Base-by-base conservation (phyloP, 1,139 yeast species). In the Candida sanyaensis region DNA sequence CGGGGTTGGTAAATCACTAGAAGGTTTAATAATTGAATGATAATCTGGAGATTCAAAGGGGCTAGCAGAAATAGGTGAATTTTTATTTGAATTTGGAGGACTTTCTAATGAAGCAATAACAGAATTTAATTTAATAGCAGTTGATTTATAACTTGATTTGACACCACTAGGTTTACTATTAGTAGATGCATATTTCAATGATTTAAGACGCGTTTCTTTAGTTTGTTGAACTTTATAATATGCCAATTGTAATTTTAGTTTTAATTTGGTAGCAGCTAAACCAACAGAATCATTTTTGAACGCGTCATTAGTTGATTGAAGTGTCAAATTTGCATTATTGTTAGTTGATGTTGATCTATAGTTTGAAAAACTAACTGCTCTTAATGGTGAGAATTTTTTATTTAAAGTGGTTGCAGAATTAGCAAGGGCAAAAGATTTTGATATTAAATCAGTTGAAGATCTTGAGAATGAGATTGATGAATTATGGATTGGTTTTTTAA, bases 241-340 rank as follows among this genome's bases (percentile, higher is more conserved):
- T 1, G 97, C 97, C 56, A 89, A 69, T 60, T 84, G 87, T 36
- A 90, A 75, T 58, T 92, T 82, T 57, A 84, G 72, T 61, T 85
- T 85, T 59, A 89, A 75, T 60, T 81, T 80, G 44, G 86, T 75
- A 11, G 92, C 91, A 28, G 82, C 77, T 51, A 67, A 62, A 33
- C 64, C 68, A 11, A 69, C 70, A 34, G 63, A 55, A 44, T 63
- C 66, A 49, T 59, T 63, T 24, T 55, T 55, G 48, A 53, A 46
- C 33, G 48, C 41, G 47, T 44, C 41, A 41, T 30, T 37, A 12
- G 49, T 44, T 17, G 49, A 47, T 28, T 31, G 29, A 13, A 41
- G 39, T 31, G 37, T 40, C 21, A 34, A 49, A 27, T 3, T 37
- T 17, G 39, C 32, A 13, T 29, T 36, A 28, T 38, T 27, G 36